Base-by-base conservation (phyloP, 164 flowering plant genomes). In the Annona squamosa region DNA sequence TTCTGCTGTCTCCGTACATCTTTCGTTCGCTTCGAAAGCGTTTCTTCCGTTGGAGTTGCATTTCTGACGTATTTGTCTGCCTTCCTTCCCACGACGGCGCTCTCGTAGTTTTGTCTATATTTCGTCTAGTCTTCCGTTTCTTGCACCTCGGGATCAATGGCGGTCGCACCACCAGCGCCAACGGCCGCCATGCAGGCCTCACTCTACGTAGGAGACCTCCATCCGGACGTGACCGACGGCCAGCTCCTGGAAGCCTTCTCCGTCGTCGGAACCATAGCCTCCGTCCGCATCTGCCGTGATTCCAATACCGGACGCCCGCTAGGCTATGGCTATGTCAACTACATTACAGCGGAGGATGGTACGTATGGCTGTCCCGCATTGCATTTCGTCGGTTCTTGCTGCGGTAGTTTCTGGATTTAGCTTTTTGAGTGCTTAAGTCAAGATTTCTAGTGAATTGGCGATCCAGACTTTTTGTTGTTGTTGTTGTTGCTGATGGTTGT, bases 121-220 rank as follows among this genome's bases (percentile, higher is more conserved):
- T 12, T 43, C 17, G 17, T 59, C 41, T 44, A 45, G 9, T n/a
- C 16, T 71, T 61, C 65, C n/a, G 12, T 18, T 16, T n/a, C 18
- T 46, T 2, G 5, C 6, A n/a, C 37, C 12, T 17, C 18, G 19
- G 4, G 68, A 41, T 2, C 67, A 79, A 82, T 84, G 88, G 87
- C 85, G 75, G 83, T 78, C 68, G 65, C 73, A 48, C 81, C 68
- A 42, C 45, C 43, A 42, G 18, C 68, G 1, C 45, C 43, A 66
- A 46, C 82, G 69, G 76, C 72, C 7, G 78, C 79, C n/a, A 76
- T 81, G 4, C 82, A 89, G 47, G 85, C 83, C 41, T 85, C 95
- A 42, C 84, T 94, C 1, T 92, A 92, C 85, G 91, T 92, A 45
- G 98, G 98, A 0, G 98, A 94, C 81, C 84, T 94, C 59, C 89